Conservation (phyloP, 306 rosid species). For the Dryas octopetala region DNA sequence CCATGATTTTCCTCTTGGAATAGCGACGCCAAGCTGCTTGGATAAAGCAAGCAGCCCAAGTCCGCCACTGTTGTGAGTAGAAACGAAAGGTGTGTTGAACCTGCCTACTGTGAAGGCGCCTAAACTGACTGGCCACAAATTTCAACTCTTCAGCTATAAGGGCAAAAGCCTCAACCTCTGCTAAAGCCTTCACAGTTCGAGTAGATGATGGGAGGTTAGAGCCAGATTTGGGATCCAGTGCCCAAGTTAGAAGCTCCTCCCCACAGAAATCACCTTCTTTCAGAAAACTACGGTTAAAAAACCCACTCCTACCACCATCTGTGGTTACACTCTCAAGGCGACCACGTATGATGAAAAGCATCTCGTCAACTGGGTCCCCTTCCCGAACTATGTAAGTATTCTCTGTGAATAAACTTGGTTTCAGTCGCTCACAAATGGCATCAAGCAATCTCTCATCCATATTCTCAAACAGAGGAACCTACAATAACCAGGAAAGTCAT, state of each 20-base stretch:
- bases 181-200: slow-evolving; percentile 78
- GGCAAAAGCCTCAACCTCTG: slow-evolving; percentile 94
- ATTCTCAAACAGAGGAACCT: slow-evolving; percentile 93
- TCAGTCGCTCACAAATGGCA: slow-evolving; percentile 95
- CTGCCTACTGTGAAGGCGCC: slow-evolving; percentile 98
- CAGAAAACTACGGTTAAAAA: slow-evolving; percentile 80
- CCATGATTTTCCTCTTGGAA: slow-evolving; percentile 74
- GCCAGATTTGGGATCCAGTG: slow-evolving; percentile 94
- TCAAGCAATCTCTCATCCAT: slow-evolving; percentile 98
- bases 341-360: slow-evolving; percentile 96
- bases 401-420: slow-evolving; percentile 86
- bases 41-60: slow-evolving; percentile 99
- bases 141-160: slow-evolving; percentile 86
- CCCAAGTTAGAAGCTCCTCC: slow-evolving; percentile 98
- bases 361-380: slow-evolving; percentile 98
- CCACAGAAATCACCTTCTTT: slow-evolving; percentile 96
- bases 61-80: slow-evolving; percentile 97
- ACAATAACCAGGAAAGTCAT: slow-evolving; percentile 33
- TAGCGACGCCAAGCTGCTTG: slow-evolving; percentile 99
- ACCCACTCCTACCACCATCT: slow-evolving; percentile 96
- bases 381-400: slow-evolving; percentile 83
- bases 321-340: slow-evolving; percentile 98
- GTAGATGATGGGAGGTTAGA: slow-evolving; percentile 93
- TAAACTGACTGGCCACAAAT: slow-evolving; percentile 93
- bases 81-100: slow-evolving; percentile 98